Percentiles rank a stretch among this genome's conserved stretches.
These are phyloP conservation scores for Lactarius tabidus DNA, from an alignment of 768 basidiomycete species.

Conservation along the genomic window DNA sequence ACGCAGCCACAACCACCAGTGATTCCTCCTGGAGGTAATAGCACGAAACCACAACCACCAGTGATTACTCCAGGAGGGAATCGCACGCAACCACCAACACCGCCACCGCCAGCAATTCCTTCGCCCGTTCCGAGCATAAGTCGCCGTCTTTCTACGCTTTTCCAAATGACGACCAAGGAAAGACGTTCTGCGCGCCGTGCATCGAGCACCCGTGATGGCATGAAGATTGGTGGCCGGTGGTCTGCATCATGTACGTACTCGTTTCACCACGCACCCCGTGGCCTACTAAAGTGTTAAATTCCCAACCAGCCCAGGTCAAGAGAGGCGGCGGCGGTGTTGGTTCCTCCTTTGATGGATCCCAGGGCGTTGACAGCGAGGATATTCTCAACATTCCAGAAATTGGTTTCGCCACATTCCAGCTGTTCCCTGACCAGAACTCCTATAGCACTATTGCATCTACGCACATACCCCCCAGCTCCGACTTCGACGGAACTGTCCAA, in stretches of 20 bases:
- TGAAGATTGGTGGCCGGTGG: constrained; percentile 30
- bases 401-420: constrained; percentile 38
- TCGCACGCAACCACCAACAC: too few species aligned
- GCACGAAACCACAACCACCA: too few species aligned
- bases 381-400: constrained; percentile 34
- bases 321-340: constrained; percentile 25
- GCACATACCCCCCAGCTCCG: constrained; percentile 3
- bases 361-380: constrained; percentile 38
- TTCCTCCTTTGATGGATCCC: constrained; percentile 35
- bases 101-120: too few species aligned
- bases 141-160: constrained; percentile 19
- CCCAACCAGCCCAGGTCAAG: constrained; percentile 17
- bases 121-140: constrained; percentile 23
- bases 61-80: too few species aligned
- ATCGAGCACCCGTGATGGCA: constrained; percentile 5
- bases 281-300: background rate
- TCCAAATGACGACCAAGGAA: constrained; percentile 22
- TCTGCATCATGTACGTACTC: constrained; percentile 24
- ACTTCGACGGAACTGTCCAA: constrained; percentile 29
- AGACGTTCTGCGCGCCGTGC: constrained; percentile 21
- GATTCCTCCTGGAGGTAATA: too few species aligned
- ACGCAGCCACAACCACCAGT: too few species aligned
- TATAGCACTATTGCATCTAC: constrained; percentile 27
- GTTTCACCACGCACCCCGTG: background rate
- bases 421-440: constrained; percentile 37